These are phyloP conservation scores for Diophrys appendiculata DNA, from an alignment of 73 alveolate genomes.

Conservation along the genomic window DNA sequence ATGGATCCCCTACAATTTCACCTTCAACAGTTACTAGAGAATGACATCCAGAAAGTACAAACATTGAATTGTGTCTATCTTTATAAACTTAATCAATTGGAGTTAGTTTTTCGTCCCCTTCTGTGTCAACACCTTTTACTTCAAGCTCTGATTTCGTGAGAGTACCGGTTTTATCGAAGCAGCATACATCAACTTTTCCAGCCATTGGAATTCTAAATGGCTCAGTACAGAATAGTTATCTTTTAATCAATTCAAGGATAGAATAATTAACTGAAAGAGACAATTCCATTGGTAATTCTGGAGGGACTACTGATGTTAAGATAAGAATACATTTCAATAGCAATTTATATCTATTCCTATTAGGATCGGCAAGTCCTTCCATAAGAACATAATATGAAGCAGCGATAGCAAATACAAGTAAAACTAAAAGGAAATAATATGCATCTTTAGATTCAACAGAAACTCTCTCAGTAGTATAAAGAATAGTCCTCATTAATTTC, in stretches of 20 bases:
- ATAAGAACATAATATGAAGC: conserved; percentile 90
- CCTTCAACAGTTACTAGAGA: conserved; percentile 81
- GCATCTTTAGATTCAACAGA: conserved; percentile 95
- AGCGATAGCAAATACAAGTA: conserved; percentile 85
- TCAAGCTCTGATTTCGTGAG: conserved; percentile 94
- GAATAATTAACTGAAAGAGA: conserved; percentile 98
- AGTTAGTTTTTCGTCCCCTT: conserved; percentile 20
- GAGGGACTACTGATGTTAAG: conserved; percentile 99
- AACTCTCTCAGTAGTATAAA: conserved; percentile 92
- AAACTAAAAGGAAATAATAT: conserved; percentile 79
- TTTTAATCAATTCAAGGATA: conserved; percentile 81
- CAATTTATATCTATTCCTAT: conserved; percentile 86
- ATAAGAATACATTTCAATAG: conserved; percentile 95
- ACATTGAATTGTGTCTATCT: conserved; percentile 63
- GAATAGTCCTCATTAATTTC: conserved; percentile 92
- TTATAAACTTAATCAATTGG: conserved; percentile 40
- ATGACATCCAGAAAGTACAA: conserved; percentile 94
- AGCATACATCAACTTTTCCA: conserved; percentile 96
- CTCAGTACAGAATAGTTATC: conserved; percentile 97
- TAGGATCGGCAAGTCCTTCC: conserved; percentile 87
- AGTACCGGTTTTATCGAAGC: conserved; percentile 99
- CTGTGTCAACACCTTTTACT: conserved; percentile 72
- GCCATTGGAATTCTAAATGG: conserved; percentile 99
- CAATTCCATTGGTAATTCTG: conserved; percentile 98
- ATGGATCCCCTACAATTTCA: conserved; percentile 94